Base-by-base conservation (phyloP, 2,329 filamentous ascomycete species). In the Aphanoascus verrucosus region DNA sequence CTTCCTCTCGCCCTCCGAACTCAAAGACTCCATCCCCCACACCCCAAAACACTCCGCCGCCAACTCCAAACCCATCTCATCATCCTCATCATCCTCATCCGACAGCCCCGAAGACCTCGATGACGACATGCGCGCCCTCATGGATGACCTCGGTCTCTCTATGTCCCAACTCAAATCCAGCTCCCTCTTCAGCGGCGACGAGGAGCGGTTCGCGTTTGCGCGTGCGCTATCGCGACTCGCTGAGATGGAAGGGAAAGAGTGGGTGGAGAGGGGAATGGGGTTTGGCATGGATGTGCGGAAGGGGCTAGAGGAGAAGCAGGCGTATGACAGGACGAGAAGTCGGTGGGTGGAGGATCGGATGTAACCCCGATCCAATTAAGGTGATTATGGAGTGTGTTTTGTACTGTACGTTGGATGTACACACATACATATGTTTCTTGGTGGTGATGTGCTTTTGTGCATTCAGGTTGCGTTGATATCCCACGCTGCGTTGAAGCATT, bases 181-280 rank as follows among this genome's bases (percentile, higher is more conserved):
- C 41, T 87, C 80, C 59, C 80, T 97, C 38, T 98, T 98, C 68
- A 86, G 85, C 1, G 93, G 93, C 40, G 93, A 96, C 55, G 93
- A 98, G 73, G 93, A 98, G 71, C 81, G 88, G 0, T 98, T 98
- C 73, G 93, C 93, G 0, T 98, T 98, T 74, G 89, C 89, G 20
- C 76, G 93, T 52, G 93, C 93, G 1, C 69, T 97, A 61, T 90
- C 85, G 52, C 76, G 93, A 53, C 72, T 98, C 57, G 85, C 77
- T 52, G 89, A 97, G 70, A 98, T 98, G 93, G 88, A 89, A 17
- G 93, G 88, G 67, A 81, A 83, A 67, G 86, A 96, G 67, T 98
- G 93, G 93, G 86, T 97, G 2, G 91, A 97, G 71, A 72, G 89
- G 12, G 90, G 81, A 0, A 57, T 83, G 66, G 75, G 73, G 0